Evolutionary conservation across 257 asterid species (phyloP).

Genomic region (Mitragyna speciosa): DNA sequence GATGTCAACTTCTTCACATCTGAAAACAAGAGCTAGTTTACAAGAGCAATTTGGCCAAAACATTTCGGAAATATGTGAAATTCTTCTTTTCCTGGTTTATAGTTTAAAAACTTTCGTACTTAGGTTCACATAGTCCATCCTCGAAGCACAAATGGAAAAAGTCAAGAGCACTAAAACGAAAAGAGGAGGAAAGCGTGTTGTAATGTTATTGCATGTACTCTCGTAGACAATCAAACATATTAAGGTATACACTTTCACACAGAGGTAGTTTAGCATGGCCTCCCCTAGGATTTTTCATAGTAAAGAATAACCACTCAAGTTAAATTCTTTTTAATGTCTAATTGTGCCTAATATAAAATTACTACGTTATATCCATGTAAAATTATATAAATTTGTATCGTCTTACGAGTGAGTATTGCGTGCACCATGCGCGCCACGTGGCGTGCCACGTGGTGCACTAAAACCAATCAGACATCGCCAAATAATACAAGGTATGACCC

Average conservation of each 20-base stretch:
- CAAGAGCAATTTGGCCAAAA: not conserved
- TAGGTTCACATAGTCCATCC: not conserved
- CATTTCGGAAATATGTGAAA: not conserved
- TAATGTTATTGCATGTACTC: not conserved
- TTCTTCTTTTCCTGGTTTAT: not conserved
- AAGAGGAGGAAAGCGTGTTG: not conserved
- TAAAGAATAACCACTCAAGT: no score
- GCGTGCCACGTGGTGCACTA: no score
- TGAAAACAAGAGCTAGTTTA: not conserved
- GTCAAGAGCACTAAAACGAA: not conserved
- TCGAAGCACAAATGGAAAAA: not conserved
- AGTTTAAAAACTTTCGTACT: not conserved
- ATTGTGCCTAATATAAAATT: no score
- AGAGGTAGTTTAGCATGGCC: not conserved
- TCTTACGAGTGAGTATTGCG: no score
- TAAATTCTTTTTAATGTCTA: no score
- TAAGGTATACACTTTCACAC: not conserved
- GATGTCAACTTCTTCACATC: no score
- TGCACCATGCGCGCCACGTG: no score
- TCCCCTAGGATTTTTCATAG: not conserved
- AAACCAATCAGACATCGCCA: no score
- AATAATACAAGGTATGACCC: no score
- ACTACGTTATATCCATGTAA: no score
- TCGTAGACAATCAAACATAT: not conserved
- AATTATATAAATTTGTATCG: no score